Conservation (phyloP, 2,329 filamentous ascomycete genomes). For the Microdochium paspali region DNA sequence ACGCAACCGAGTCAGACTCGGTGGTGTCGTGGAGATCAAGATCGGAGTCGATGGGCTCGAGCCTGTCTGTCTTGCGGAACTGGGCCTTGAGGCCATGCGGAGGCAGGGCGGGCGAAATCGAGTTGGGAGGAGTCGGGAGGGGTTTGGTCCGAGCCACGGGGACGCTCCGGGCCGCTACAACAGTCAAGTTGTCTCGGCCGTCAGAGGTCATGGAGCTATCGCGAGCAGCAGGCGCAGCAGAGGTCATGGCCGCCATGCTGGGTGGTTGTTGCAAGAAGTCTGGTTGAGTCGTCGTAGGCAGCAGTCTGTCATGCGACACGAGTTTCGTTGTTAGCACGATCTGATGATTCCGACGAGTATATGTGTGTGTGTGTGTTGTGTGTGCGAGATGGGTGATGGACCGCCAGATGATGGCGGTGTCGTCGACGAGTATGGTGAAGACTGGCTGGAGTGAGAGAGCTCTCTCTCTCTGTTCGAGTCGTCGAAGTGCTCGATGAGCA, state of each 20-base stretch:
- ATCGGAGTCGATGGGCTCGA: slow-evolving; percentile 71
- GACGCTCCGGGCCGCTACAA: slow-evolving; percentile 58
- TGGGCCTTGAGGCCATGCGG: slow-evolving; percentile 71
- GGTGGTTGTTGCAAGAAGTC: not conserved
- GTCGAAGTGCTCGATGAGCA: slow-evolving; percentile 6
- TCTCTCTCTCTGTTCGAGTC: too few relatives aligned
- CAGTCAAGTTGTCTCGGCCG: slow-evolving; percentile 62
- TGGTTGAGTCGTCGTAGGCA: slow-evolving; percentile 1
- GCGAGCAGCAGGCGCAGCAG: slow-evolving; percentile 52
- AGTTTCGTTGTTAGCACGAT: slow-evolving; percentile 5
- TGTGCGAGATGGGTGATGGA: too few relatives aligned
- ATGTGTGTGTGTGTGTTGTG: slow-evolving; percentile 3
- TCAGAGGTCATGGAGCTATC: slow-evolving; percentile 54
- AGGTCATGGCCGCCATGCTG: slow-evolving; percentile 56
- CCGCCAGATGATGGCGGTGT: too few relatives aligned
- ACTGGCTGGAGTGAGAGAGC: too few relatives aligned
- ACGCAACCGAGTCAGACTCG: slow-evolving; percentile 34
- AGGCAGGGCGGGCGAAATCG: slow-evolving; percentile 79
- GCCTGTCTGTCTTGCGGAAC: slow-evolving; percentile 42
- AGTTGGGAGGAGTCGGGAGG: slow-evolving; percentile 88
- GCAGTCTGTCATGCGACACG: slow-evolving; percentile 8
- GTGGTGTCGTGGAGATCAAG: slow-evolving; percentile 69
- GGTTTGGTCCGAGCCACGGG: slow-evolving; percentile 52
- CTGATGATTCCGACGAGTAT: too few relatives aligned
- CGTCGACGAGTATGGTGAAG: too few relatives aligned